Evolutionary conservation across 306 rosid species (phyloP), one percentile per base, ranked within the genome.

Genomic region (Gillenia trifoliata): DNA sequence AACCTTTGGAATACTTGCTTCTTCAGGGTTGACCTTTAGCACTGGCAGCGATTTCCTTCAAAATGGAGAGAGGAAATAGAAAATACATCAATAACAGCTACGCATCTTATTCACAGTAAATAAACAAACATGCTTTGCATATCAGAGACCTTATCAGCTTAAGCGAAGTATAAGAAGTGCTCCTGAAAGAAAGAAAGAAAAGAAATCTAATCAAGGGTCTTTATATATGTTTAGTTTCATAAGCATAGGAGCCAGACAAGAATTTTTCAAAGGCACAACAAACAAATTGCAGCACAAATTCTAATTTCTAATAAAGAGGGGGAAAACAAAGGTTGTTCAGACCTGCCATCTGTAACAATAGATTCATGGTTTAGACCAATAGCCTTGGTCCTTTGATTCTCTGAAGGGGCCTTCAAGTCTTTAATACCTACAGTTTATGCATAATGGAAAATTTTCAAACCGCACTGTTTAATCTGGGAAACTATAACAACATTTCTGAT

Each of bases 31-130:
- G 75, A 77, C 86, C 86, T 86, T 87, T 38, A 82, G 77, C 56
- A 86, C 85, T 2, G 96, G 91, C 68, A 93, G 82, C 73, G 98
- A 93, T 74, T 75, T 85, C 90, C 96, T 89, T 82, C 85, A 86
- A 73, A 82, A 77, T 76, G 26, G 66, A 59, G 56, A 62, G 12
- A 59, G 23, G 30, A 12, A 72, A 62, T 30, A 75, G 36, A 28
- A 70, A 70, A 81, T 64, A 71, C 49, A 65, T 66, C 71, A 68
- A 75, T 70, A 65, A 70, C 73, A 74, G 77, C 68, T 49, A 68
- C 33, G 63, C 26, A 30, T 74, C 76, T 75, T 41, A 75, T 81
- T 72, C 75, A 81, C 26, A 61, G 50, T 33, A 75, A 17, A 23
- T 47, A 77, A 74, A 12, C 70, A 36, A 43, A 22, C 16, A 57